phyloP scores from a whole-genome alignment of 2,329 filamentous ascomycete genomes.

The Penicillium occitanis region DNA sequence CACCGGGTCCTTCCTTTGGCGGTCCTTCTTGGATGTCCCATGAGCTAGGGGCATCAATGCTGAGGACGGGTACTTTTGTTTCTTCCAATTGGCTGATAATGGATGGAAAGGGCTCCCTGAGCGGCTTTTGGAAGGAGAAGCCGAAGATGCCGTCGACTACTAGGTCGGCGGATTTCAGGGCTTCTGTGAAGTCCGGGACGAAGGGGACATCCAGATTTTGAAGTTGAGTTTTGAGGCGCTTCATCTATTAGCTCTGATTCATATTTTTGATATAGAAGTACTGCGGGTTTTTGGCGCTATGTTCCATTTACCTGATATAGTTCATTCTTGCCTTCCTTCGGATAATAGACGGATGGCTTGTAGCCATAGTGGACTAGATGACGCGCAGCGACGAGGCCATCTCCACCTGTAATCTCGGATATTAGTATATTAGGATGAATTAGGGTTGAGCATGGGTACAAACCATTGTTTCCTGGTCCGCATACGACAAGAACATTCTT shows the following conservation, averaged over 20 bases:
- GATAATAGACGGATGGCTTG: constrained; percentile 83
- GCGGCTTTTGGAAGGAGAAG: constrained; percentile 88
- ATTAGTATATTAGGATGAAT: neutral
- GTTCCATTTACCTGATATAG: constrained; percentile 69
- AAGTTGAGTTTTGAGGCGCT: constrained; percentile 77
- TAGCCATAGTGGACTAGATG: constrained; percentile 94
- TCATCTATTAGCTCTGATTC: no score
- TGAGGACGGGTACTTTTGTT: constrained; percentile 73
- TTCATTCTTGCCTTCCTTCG: constrained; percentile 86
- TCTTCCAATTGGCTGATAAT: constrained; percentile 77
- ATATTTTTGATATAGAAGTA: no score
- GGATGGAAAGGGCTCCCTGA: constrained; percentile 84
- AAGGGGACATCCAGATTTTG: constrained; percentile 81
- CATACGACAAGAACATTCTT: constrained; percentile 81
- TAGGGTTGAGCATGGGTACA: neutral
- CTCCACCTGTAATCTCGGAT: constrained; percentile 63
- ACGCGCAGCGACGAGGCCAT: constrained; percentile 89
- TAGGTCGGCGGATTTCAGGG: constrained; percentile 70
- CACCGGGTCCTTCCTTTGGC: constrained; percentile 72
- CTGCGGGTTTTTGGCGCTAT: neutral
- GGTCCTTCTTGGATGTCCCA: constrained; percentile 92
- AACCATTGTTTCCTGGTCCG: constrained; percentile 71
- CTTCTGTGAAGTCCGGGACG: constrained; percentile 71
- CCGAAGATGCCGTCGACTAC: constrained; percentile 93
- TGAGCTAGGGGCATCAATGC: constrained; percentile 88